Evolutionary conservation across 768 basidiomycete genomes (phyloP), one percentile per base, ranked within the genome.

Genomic region (Harrya chromipes): DNA sequence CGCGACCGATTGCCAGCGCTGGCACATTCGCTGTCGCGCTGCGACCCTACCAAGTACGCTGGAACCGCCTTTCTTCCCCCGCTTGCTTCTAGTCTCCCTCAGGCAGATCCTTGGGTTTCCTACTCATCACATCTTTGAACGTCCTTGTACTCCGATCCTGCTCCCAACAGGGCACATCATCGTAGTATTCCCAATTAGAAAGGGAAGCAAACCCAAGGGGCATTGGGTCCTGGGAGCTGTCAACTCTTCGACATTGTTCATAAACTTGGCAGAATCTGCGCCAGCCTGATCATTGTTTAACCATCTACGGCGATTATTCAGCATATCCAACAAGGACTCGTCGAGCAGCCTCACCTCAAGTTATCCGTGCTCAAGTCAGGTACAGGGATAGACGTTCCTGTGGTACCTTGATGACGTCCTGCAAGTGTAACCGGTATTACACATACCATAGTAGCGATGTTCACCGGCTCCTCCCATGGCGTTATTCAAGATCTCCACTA

Each of bases 391-490:
- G 91, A 94, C 39, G 79, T 62, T 16, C 89, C 88, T 90, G 46
- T 17, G 6, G 37, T 41, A 27, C 36, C 48, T 12, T 16, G 34
- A 21, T 34, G 17, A 37, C 40, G 5, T n/a, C 7, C 16, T 19
- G 4, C 4, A 11, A 19, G 14, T 47, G 46, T 19, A 19, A 42
- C 11, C n/a, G 29, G 6, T 24, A 16, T 1, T 33, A 23, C 58
- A 24, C 72, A 13, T 49, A 71, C 93, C 91, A 64, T 95, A 95
- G 66, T 87, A 93, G 53, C 94, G 80, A 67, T 97, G 94, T 65
- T 97, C 94, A 17, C 88, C 87, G 6, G 97, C 75, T 5, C 95
- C 95, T n/a, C 83, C 80, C 0, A 92, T 95, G n/a, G 85, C 86
- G 47, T 80, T 84, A 3, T 89, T 75, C 47, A 97, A 73, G 50